Evolutionary conservation across 495 filamentous ascomycete genomes (phyloP).

Genomic region (Trichocladium antarcticum): DNA sequence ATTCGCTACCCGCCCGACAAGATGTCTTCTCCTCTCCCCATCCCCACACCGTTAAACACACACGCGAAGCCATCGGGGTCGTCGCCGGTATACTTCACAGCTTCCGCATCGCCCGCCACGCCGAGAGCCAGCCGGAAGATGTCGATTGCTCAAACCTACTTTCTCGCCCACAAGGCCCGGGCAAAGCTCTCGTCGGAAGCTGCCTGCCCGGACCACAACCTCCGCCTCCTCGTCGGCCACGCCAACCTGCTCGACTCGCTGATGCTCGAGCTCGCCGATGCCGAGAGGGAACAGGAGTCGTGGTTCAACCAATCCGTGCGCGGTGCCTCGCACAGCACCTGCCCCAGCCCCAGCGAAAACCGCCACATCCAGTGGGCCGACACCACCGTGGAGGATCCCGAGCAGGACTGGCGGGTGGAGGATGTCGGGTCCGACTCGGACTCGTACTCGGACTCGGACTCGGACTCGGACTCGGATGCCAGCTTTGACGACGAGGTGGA

Average conservation of each 20-base stretch:
- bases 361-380: conserved; percentile 85
- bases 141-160: conserved; percentile 96
- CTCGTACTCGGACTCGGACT: conserved; percentile 26
- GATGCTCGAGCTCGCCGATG: conserved; percentile 90
- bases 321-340: conserved; percentile 43
- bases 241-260: conserved; percentile 94
- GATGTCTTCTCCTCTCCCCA: conserved; percentile 24
- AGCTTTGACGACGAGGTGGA: conserved; percentile 29
- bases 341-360: conserved; percentile 31
- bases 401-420: conserved; percentile 57
- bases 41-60: conserved; percentile 17
- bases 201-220: conserved; percentile 80
- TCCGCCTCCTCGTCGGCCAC: conserved; percentile 86
- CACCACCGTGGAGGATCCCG: conserved; percentile 58
- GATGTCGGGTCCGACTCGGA: conserved; percentile 47
- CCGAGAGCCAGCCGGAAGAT: conserved; percentile 51
- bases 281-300: conserved; percentile 88
- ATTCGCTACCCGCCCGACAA: conserved; percentile 14
- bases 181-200: conserved; percentile 91
- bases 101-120: conserved; percentile 22
- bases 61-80: conserved; percentile 11
- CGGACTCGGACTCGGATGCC: conserved; percentile 14
- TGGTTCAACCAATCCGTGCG: conserved; percentile 96
- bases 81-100: conserved; percentile 11
- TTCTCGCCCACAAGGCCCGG: conserved; percentile 88